Evolutionary conservation across 2,329 filamentous ascomycete genomes (phyloP), one percentile per base, ranked within the genome.

Genomic region (Akanthomyces dipterigenus): DNA sequence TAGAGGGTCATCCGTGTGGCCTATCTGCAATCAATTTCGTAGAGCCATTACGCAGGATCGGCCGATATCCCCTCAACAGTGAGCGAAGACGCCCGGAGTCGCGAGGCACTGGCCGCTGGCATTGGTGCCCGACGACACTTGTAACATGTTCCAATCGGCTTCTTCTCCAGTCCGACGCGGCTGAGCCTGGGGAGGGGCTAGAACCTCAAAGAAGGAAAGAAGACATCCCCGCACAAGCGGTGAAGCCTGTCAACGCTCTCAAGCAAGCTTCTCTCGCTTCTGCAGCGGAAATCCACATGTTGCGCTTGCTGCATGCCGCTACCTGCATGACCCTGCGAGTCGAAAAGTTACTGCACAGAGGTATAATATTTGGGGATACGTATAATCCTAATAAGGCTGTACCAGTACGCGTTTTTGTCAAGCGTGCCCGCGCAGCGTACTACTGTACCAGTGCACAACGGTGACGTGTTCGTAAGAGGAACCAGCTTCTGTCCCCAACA

Each of bases 281-380:
- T 60, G 57, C 49, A 60, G 49, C 57, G 31, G 24, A 28, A 22
- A 48, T 53, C 57, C 36, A 59, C 56, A 59, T 43, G 56, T 42
- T 36, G 24, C 40, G n/a, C 34, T 24, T 43, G 36, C 43, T 43
- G 9, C 46, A 31, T 59, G 45, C 24, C 22, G 42, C 20, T 9
- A 6, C 42, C 16, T 45, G 42, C 31, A n/a, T 45, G 12, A 9
- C 42, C n/a, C 9, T 38, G 36, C 36, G 12, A 1, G 16, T 38
- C 12, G 36, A 14, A 4, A 16, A 38, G 36, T 16, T 38, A 4
- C n/a, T n/a, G n/a, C n/a, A n/a, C n/a, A n/a, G n/a, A n/a, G n/a
- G n/a, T n/a, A n/a, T n/a, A n/a, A n/a, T n/a, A n/a, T n/a, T n/a
- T n/a, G n/a, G n/a, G n/a, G n/a, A n/a, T n/a, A n/a, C n/a, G n/a